A percentile compares a stretch with the other conserved stretches of the same genome.
Evolutionary conservation across 345 rosid genomes (phyloP).

Genomic region (Zanthoxylum bungeanum): DNA sequence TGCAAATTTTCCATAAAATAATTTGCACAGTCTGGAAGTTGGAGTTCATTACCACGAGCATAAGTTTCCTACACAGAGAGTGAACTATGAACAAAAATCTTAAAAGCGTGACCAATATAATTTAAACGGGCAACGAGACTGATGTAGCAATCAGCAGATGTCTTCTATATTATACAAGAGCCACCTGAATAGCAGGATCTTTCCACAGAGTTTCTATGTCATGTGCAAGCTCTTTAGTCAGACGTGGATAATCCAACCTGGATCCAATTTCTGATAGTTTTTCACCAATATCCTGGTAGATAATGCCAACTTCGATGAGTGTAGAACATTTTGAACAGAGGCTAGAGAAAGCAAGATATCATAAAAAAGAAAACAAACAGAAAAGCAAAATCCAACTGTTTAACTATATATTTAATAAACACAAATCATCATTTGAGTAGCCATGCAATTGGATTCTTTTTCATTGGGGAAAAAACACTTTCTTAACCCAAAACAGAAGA

Average conservation of each 20-base stretch:
- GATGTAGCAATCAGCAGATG: neutral
- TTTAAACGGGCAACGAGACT: neutral
- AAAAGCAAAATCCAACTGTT: neutral
- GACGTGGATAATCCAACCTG: slow-evolving; percentile 65
- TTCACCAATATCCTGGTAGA: slow-evolving; percentile 69
- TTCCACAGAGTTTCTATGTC: slow-evolving; percentile 87
- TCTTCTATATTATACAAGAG: slow-evolving; percentile 12
- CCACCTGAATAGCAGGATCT: slow-evolving; percentile 92
- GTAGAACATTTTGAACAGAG: slow-evolving; percentile 2
- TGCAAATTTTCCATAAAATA: slow-evolving; percentile 95
- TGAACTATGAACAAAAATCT: slow-evolving; percentile 6
- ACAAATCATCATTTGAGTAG: neutral
- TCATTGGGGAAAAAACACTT: neutral
- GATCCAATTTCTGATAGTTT: slow-evolving; percentile 80
- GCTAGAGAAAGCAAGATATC: neutral
- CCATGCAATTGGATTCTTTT: neutral
- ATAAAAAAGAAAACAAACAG: neutral
- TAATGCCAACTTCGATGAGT: slow-evolving; percentile 12
- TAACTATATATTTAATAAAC: neutral
- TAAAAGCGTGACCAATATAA: neutral
- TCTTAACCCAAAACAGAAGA: neutral
- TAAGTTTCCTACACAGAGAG: slow-evolving; percentile 66
- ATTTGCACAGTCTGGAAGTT: slow-evolving; percentile 87
- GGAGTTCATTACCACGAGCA: slow-evolving; percentile 78
- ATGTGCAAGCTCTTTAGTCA: slow-evolving; percentile 69